Evolutionary conservation across 2,329 filamentous ascomycete species (phyloP).

Genomic region (Fusarium sp.): DNA sequence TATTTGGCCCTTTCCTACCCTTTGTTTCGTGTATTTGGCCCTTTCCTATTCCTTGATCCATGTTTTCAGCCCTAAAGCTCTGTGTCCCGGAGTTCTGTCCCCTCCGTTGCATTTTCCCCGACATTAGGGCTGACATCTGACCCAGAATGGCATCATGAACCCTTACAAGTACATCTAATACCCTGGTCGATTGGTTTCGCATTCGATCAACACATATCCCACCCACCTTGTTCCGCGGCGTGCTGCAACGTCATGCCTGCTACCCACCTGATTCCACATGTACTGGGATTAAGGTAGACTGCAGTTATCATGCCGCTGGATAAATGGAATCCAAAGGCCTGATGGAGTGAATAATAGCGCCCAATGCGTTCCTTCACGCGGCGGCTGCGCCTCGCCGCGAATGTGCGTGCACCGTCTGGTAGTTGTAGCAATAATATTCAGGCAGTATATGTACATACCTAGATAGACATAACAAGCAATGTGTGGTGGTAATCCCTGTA

Average conservation of each 20-base stretch:
- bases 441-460: slow-evolving; percentile 4
- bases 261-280: slow-evolving; percentile 20
- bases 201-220: slow-evolving; percentile 34
- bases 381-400: slow-evolving; percentile 1
- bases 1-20: slow-evolving; percentile 4
- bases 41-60: no score
- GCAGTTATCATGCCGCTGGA: slow-evolving; percentile 7
- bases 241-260: slow-evolving; percentile 28
- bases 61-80: slow-evolving; percentile 18
- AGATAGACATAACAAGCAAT: slow-evolving; percentile 16
- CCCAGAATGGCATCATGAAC: slow-evolving; percentile 97
- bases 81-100: slow-evolving; percentile 3
- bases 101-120: slow-evolving; percentile 11
- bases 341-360: slow-evolving; percentile 8
- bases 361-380: slow-evolving; percentile 4
- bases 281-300: slow-evolving; percentile 6
- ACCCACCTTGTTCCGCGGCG: slow-evolving; percentile 17
- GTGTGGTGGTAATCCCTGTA: slow-evolving; percentile 11
- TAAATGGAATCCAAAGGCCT: slow-evolving; percentile 10
- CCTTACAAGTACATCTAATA: slow-evolving; percentile 92
- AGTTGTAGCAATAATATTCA: not conserved
- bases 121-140: slow-evolving; percentile 47
- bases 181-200: slow-evolving; percentile 19
- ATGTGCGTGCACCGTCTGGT: slow-evolving; percentile 8
- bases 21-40: not conserved